These are phyloP conservation scores for Mallotus nudiflorus DNA, from an alignment of 345 rosid genomes.

Conservation along the genomic window DNA sequence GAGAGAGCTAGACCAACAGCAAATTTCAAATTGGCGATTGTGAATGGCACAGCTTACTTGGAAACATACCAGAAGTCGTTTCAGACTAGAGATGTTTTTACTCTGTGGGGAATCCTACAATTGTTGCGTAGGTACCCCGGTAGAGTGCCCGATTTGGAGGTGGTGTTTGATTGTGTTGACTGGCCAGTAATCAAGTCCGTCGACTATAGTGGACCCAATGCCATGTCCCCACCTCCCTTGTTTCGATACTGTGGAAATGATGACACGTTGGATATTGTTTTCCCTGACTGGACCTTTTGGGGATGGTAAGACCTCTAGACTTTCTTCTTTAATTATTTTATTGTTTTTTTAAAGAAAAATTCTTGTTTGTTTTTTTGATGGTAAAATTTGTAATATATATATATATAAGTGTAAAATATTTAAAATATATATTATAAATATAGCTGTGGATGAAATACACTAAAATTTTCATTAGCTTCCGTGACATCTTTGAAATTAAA, in stretches of 20 bases:
- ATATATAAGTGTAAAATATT: too few relatives aligned
- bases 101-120: constrained; percentile 34
- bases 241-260: constrained; percentile 33
- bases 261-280: constrained; percentile 24
- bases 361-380: too few relatives aligned
- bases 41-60: constrained; percentile 26
- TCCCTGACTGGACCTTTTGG: constrained; percentile 38
- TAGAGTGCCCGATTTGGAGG: constrained; percentile 30
- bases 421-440: too few relatives aligned
- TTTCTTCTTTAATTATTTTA: background rate
- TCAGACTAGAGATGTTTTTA: constrained; percentile 29
- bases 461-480: too few relatives aligned
- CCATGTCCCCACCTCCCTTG: constrained; percentile 24
- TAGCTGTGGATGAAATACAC: too few relatives aligned
- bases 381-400: too few relatives aligned
- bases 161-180: constrained; percentile 36
- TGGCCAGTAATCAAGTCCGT: constrained; percentile 27
- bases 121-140: constrained; percentile 32
- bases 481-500: too few relatives aligned
- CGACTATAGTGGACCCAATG: constrained; percentile 9
- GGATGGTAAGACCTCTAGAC: constrained; percentile 22
- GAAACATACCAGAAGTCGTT: constrained; percentile 20
- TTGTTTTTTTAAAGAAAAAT: too few relatives aligned
- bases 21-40: constrained; percentile 19
- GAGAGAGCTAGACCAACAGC: constrained; percentile 22